Evolutionary conservation across 257 asterid species (phyloP), one percentile per base, ranked within the genome.

Genomic region (Nicotiana obtusifolia): DNA sequence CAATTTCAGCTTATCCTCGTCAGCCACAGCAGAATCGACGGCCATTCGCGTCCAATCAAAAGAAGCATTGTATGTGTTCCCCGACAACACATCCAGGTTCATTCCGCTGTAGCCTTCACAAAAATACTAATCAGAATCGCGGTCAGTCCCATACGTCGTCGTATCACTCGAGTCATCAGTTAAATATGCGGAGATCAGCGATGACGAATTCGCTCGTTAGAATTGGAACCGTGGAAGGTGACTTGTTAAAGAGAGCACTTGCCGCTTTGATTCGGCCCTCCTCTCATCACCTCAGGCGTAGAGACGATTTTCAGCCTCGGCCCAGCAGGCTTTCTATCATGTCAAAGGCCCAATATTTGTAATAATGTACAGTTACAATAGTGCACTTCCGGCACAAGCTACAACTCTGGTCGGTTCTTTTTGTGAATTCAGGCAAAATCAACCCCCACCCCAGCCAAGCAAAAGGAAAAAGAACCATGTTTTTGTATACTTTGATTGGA

Each of bases 141-240:
- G 76, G 3, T 19, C 31, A 91, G 83, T 9, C 22, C 0, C n/a
- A 15, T 6, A 13, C 71, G 22, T 28, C 89, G 84, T 82, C 94
- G 82, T 90, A 84, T 64, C 84, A 88, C 33, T 83, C 95, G 52
- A 89, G 90, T 65, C 91, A 88, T 41, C 97, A 89, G 22, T 82
- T 95, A 91, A 91, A 95, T 56, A 91, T 91, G 97, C 83, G 96
- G 81, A 85, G 99, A 65, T 93, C 98, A 79, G 98, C 99, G 82
- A 95, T 95, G 99, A 91, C 97, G 84, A 93, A 95, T 60, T 95
- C 99, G 14, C 75, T 93, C 80, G 99, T 95, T 1, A 87, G 99
- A 30, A 95, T 95, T 61, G 98, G 98, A 1, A 90, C 99, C 0
- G 99, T 95, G 14, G 99, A 95, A 64, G 99, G 99, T 1, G 99